A percentile compares a stretch with the other conserved stretches of the same genome.
Conservation (phyloP, 768 basidiomycete species). For the Amanita inopinata region DNA sequence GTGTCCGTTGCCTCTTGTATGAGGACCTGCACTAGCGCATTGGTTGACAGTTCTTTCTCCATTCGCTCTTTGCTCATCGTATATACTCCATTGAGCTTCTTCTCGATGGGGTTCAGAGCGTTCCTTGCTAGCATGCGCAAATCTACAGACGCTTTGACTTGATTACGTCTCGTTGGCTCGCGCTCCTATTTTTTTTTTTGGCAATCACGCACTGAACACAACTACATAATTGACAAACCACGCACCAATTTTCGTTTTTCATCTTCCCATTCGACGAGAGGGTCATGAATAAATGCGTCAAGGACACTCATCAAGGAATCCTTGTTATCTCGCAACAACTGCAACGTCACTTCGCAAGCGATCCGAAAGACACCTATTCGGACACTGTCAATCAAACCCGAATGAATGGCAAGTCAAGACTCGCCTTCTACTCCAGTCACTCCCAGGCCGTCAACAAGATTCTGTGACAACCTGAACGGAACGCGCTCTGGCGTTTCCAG, state of each 20-base stretch:
- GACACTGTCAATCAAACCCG: slow-evolving; percentile 1
- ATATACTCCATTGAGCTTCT: slow-evolving; percentile 72
- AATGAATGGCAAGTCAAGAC: background rate
- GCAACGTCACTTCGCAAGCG: slow-evolving; percentile 85
- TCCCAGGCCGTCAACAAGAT: slow-evolving; percentile 85
- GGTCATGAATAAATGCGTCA: slow-evolving; percentile 96
- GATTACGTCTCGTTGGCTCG: slow-evolving; percentile 29
- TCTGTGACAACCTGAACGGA: slow-evolving; percentile 91
- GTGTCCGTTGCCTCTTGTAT: slow-evolving; percentile 81
- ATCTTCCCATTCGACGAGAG: slow-evolving; percentile 92
- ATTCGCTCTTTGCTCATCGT: slow-evolving; percentile 39
- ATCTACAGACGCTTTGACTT: slow-evolving; percentile 41
- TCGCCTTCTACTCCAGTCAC: slow-evolving; percentile 87
- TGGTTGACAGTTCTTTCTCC: slow-evolving; percentile 58
- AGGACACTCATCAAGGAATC: slow-evolving; percentile 92
- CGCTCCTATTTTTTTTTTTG: slow-evolving; percentile 45
- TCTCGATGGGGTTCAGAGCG: slow-evolving; percentile 72
- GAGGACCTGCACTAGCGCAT: slow-evolving; percentile 82
- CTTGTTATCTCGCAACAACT: slow-evolving; percentile 79
- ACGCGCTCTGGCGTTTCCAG: slow-evolving; percentile 87
- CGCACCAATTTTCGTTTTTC: slow-evolving; percentile 58
- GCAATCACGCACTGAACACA: background rate
- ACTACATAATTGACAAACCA: background rate
- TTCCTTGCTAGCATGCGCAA: slow-evolving; percentile 60
- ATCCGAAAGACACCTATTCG: slow-evolving; percentile 74